Percentiles rank a stretch among this genome's conserved stretches.
Conservation (phyloP, 192 early-diverging fungal genomes). For the Podila verticillata region DNA sequence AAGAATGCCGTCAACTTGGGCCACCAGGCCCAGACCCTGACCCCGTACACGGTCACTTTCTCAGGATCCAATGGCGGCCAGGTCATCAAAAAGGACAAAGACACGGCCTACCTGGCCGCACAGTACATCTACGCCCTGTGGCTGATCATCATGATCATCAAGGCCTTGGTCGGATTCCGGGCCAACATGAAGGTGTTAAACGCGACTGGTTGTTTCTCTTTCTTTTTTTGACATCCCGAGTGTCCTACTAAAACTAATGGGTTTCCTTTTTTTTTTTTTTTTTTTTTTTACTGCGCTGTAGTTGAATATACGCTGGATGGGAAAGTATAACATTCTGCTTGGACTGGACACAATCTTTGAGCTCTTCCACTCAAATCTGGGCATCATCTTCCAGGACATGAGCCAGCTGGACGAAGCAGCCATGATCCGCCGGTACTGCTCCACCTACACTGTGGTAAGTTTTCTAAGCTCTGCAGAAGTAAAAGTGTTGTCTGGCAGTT, state of each 20-base stretch:
- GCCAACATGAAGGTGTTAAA: slow-evolving; percentile 35
- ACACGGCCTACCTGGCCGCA: slow-evolving; percentile 30
- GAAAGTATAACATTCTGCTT: slow-evolving; percentile 32
- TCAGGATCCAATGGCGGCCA: slow-evolving; percentile 1
- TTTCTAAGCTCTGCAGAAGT: neutral
- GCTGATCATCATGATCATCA: slow-evolving; percentile 35
- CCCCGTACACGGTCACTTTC: neutral
- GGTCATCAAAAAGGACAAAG: neutral
- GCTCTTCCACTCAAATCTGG: slow-evolving; percentile 26
- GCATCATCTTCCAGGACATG: slow-evolving; percentile 33
- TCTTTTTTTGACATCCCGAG: too few relatives aligned
- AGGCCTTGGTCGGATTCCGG: slow-evolving; percentile 33
- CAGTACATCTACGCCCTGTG: slow-evolving; percentile 41
- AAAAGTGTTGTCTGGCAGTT: neutral
- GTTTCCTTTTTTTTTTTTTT: neutral
- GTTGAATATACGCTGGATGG: slow-evolving; percentile 47
- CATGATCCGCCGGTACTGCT: slow-evolving; percentile 22
- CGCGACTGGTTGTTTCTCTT: too few relatives aligned
- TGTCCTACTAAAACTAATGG: neutral
- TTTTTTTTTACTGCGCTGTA: neutral
- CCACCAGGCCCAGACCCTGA: slow-evolving; percentile 15
- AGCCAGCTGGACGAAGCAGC: slow-evolving; percentile 9
- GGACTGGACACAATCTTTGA: slow-evolving; percentile 41
- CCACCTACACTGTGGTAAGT: slow-evolving; percentile 26
- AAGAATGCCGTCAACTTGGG: slow-evolving; percentile 29